Base-by-base conservation (phyloP, 345 rosid genomes). In the Salix caprea region DNA sequence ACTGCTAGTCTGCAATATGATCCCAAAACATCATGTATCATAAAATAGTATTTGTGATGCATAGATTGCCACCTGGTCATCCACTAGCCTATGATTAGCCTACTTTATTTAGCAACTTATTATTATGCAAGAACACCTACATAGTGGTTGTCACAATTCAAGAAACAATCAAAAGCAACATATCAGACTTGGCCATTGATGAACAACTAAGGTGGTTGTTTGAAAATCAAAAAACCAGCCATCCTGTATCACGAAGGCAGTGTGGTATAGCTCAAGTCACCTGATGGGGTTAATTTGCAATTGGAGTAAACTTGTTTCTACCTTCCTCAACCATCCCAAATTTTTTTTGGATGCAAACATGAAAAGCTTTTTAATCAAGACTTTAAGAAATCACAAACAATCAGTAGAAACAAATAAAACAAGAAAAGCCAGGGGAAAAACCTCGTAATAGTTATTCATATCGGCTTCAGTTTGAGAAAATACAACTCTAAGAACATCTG, bases 401-500 rank as follows among this genome's bases (percentile, higher is more conserved):
- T 58, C 64, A n/a, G 24, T 23, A 23, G 28, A 0, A 30, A 65
- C 58, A 72, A n/a, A 37, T 2, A 72, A 10, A 71, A 46, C 60
- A 71, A 21, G 26, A 62, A 48, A 56, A 67, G 60, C 6, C 65
- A 58, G 75, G 34, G 80, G 73, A 64, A 76, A 79, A 83, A 96
- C 99, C 98, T 96, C 99, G 56, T 96, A 96, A 72, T 67, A 79
- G 86, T 91, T 87, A 81, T 87, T 89, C 92, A 96, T 72, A 85
- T 86, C 78, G 71, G 91, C 94, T 89, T 94, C 99, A n/a, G 98
- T 89, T 78, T 80, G 88, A 56, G 81, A 88, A 86, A 96, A 83
- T 78, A 92, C 94, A 58, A 85, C 91, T 82, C 85, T 88, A 66
- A 96, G 93, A 80, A 96, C 87, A 78, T 92, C 90, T 1, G 99